Base-by-base conservation (phyloP, 2,329 filamentous ascomycete genomes). In the Sporothrix globosa region DNA sequence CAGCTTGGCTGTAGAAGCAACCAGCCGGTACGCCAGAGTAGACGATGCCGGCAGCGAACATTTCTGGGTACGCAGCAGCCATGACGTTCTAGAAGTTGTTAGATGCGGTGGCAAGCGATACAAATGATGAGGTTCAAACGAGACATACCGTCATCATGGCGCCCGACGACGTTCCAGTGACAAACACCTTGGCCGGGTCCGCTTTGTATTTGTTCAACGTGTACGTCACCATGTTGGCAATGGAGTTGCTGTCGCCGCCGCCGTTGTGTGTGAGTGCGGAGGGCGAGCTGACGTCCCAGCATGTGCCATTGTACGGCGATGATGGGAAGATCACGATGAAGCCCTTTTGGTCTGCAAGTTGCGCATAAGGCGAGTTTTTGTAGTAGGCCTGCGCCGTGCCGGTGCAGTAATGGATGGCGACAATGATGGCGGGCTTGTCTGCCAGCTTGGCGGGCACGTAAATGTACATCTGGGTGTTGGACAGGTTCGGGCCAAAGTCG, bases 211-310 rank as follows among this genome's bases (percentile, higher is more conserved):
- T 81, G 10, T 76, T 73, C n/a, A 88, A 76, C 3, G 85, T 81
- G 74, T 86, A 88, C 52, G 78, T 80, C 61, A 88, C 86, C 86
- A 89, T 89, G 75, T 85, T 87, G 30, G 83, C 84, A 70, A 90
- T 86, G 0, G 82, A 81, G 54, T 84, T 83, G 65, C 82, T 85
- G 76, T 89, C 85, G 2, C 85, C 85, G 27, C 87, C 86, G 9
- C 85, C 86, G 69, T 85, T 81, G 74, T 87, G 87, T 3, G 82
- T 84, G 1, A 89, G 80, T 0, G 86, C 81, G 41, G 76, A 75
- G 39, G 78, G 79, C 24, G 82, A 85, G 17, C 83, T 83, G 2
- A 88, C 86, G 72, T 90, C 87, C 85, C 86, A 89, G 79, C 87
- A 89, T 30, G 78, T 79, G 14, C 80, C 85, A n/a, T 77, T 77